Conservation (phyloP, 176 grass and related monocot species). For the Zoysia japonica region DNA sequence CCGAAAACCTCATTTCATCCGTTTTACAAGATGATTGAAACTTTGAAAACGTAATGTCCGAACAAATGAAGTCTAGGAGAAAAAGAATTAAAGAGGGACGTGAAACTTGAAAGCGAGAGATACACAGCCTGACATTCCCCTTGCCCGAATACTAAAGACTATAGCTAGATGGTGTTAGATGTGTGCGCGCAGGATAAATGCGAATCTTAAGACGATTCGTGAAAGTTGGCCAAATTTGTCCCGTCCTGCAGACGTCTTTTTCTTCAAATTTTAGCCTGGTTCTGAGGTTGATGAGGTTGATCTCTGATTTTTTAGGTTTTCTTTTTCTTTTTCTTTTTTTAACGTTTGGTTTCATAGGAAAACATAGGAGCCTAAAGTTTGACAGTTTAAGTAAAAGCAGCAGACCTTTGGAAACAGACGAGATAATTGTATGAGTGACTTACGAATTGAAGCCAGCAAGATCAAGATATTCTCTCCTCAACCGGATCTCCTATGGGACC, state of each 20-base stretch:
- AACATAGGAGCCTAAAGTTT: too few species aligned
- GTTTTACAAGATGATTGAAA: neutral
- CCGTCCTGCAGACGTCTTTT: neutral
- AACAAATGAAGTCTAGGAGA: neutral
- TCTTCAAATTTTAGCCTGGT: neutral
- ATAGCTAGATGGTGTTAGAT: constrained; percentile 8
- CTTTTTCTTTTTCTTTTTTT: too few species aligned
- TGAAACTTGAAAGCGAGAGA: neutral
- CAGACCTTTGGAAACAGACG: too few species aligned
- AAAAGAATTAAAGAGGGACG: neutral
- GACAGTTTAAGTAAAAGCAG: too few species aligned
- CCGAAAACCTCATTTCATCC: neutral
- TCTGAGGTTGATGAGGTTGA: too few species aligned
- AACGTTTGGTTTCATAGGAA: too few species aligned
- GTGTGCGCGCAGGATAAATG: neutral
- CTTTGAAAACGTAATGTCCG: too few species aligned
- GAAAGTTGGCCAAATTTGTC: constrained; percentile 23
- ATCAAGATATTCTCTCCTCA: too few species aligned
- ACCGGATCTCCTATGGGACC: too few species aligned
- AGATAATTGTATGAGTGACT: too few species aligned
- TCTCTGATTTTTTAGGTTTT: too few species aligned
- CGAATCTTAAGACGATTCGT: neutral
- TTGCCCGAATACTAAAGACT: neutral
- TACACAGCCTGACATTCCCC: neutral
- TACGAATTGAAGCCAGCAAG: too few species aligned